Conservation (phyloP, 2,329 filamentous ascomycete species). For the Sarocladiaceae sp. region DNA sequence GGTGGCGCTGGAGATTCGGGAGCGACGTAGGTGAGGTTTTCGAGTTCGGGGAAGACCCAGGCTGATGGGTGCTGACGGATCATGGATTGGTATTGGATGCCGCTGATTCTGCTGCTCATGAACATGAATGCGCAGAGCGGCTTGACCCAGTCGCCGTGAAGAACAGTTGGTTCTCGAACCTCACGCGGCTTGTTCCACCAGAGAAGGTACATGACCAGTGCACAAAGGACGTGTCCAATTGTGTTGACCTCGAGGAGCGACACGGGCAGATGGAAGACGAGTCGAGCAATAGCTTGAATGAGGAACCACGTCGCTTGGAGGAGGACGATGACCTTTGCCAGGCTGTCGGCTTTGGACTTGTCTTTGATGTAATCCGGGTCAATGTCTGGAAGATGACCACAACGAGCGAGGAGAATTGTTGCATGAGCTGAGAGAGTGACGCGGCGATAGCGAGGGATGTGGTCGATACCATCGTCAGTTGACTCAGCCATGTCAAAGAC, state of each 20-base stretch:
- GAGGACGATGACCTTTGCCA: constrained; percentile 28
- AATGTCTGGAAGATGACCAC: background rate
- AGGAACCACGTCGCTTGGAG: constrained; percentile 34
- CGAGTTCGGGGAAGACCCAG: background rate
- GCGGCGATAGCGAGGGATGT: background rate
- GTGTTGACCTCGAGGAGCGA: constrained; percentile 31
- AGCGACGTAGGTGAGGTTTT: background rate
- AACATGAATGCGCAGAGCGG: constrained; percentile 2
- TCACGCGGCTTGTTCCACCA: constrained; percentile 28
- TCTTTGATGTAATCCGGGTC: constrained; percentile 23
- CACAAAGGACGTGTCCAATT: constrained; percentile 28
- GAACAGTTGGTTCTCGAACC: background rate
- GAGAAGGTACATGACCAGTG: constrained; percentile 25
- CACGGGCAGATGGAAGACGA: constrained; percentile 25
- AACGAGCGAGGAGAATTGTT: constrained; percentile 11
- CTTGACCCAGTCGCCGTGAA: background rate
- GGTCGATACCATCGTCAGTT: background rate
- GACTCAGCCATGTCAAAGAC: constrained; percentile 14
- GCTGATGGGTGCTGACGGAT: background rate
- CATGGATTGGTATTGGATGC: background rate
- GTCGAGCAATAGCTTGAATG: constrained; percentile 26
- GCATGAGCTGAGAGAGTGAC: constrained; percentile 9
- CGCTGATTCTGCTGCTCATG: constrained; percentile 5
- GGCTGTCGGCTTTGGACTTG: constrained; percentile 29
- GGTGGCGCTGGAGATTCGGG: no score